phyloP scores from a whole-genome alignment of 108 stramenopile species.

The Parietichytrium sp. region DNA sequence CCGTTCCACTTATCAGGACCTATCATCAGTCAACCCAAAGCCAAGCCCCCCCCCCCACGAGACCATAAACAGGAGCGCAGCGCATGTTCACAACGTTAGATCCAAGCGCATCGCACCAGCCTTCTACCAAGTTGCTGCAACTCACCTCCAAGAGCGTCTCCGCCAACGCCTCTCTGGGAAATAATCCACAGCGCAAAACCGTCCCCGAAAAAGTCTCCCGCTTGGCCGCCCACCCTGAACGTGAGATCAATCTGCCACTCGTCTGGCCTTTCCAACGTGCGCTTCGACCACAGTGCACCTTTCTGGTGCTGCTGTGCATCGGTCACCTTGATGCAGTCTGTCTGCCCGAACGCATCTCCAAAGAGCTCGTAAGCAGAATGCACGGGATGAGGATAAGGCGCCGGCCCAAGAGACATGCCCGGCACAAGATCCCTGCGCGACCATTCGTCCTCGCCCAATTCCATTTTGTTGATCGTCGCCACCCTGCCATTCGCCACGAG shows the following conservation, averaged over 20 bases:
- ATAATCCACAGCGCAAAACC: conserved; percentile 3
- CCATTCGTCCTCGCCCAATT: background rate
- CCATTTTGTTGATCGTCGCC: no score
- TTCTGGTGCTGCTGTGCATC: background rate
- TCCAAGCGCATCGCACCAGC: no score
- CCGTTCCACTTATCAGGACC: background rate
- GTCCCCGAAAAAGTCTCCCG: conserved; percentile 10
- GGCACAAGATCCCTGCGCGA: conserved; percentile 19
- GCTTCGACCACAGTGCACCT: background rate
- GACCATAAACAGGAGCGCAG: no score
- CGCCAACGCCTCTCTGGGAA: background rate
- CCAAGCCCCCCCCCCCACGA: no score
- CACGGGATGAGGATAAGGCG: background rate
- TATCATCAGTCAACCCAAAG: no score
- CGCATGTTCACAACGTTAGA: no score
- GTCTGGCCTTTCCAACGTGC: background rate
- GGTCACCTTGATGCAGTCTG: conserved; percentile 17
- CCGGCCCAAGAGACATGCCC: background rate
- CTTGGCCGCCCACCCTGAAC: conserved; percentile 29
- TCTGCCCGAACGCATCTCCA: background rate
- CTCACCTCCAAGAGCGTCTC: conserved; percentile 24
- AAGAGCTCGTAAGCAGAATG: conserved; percentile 24
- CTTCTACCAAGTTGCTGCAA: no score
- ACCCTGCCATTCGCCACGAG: no score
- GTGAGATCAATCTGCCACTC: conserved; percentile 29